Percentiles rank a stretch among this genome's conserved stretches.
Evolutionary conservation across 1,284 basidiomycete species (phyloP).

Genomic region (Heterobasidion parviporum): DNA sequence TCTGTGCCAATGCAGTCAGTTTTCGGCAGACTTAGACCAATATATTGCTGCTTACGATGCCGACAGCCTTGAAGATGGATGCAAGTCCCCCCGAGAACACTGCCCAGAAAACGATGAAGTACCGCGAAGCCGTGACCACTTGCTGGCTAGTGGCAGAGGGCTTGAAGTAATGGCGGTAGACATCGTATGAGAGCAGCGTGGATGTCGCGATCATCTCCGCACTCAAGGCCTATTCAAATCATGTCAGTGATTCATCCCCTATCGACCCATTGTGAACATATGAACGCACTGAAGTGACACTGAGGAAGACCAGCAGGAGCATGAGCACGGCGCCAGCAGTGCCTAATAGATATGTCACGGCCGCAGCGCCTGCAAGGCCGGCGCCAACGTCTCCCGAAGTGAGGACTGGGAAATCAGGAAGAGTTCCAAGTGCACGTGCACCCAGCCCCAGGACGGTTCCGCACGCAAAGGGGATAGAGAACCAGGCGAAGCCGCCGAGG

Average conservation of each 20-base stretch:
- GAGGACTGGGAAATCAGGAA: conserved; percentile 11
- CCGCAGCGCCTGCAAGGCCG: conserved; percentile 41
- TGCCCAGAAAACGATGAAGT: conserved; percentile 29
- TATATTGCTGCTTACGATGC: conserved; percentile 20
- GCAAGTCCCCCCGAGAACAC: conserved; percentile 37
- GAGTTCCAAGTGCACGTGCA: conserved; percentile 12
- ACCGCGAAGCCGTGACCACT: conserved; percentile 22
- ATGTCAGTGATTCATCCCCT: background rate
- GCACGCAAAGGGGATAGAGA: conserved; percentile 17
- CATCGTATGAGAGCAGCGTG: conserved; percentile 27
- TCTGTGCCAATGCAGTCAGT: conserved; percentile 2
- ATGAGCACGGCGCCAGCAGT: conserved; percentile 42
- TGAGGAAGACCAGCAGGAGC: conserved; percentile 45
- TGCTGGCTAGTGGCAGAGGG: conserved; percentile 17
- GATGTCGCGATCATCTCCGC: conserved; percentile 34
- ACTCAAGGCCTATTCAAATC: conserved; percentile 18
- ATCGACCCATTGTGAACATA: background rate
- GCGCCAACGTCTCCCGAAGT: conserved; percentile 15
- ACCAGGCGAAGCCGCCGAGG: conserved; percentile 21
- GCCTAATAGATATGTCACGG: conserved; percentile 42
- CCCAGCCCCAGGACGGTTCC: conserved; percentile 16
- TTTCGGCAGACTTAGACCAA: conserved; percentile 24
- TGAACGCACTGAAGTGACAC: conserved; percentile 40
- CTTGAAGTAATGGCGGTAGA: conserved; percentile 23
- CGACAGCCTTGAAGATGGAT: conserved; percentile 38